Conservation (phyloP, 805 yeast genomes). For the Nakazawaea anatomiae region DNA sequence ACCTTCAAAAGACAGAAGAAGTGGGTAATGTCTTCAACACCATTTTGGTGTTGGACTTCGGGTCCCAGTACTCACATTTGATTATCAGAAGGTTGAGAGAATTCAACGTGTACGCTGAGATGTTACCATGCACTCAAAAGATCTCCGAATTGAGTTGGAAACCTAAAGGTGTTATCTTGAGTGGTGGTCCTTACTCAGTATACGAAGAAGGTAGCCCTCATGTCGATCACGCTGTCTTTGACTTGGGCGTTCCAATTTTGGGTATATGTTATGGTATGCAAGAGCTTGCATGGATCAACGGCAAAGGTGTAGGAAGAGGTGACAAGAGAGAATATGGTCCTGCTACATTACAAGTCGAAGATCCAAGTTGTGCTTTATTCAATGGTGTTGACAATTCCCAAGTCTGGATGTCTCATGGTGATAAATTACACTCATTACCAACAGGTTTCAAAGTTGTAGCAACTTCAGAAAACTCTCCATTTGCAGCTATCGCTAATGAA, state of each 20-base stretch:
- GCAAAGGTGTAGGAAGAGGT: constrained; percentile 90
- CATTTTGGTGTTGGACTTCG: constrained; percentile 94
- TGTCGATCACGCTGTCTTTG: constrained; percentile 90
- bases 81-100: constrained; percentile 97
- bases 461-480: constrained; percentile 90
- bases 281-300: constrained; percentile 97
- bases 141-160: constrained; percentile 87
- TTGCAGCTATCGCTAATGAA: constrained; percentile 82
- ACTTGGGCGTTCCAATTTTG: constrained; percentile 86
- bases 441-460: constrained; percentile 86
- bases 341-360: constrained; percentile 77
- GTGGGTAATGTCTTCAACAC: constrained; percentile 93
- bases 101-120: constrained; percentile 96
- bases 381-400: constrained; percentile 87
- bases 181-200: constrained; percentile 98
- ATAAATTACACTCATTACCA: constrained; percentile 88
- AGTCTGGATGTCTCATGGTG: constrained; percentile 99
- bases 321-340: constrained; percentile 98
- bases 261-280: constrained; percentile 99
- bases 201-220: constrained; percentile 95
- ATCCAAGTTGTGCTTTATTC: constrained; percentile 64
- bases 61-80: constrained; percentile 96
- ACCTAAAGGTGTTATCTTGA: constrained; percentile 92
- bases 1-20: constrained; percentile 22
- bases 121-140: constrained; percentile 99